A percentile compares a stretch with the other conserved stretches of the same genome.
Evolutionary conservation across 306 rosid genomes (phyloP).

Genomic region (Crotalaria pallida): DNA sequence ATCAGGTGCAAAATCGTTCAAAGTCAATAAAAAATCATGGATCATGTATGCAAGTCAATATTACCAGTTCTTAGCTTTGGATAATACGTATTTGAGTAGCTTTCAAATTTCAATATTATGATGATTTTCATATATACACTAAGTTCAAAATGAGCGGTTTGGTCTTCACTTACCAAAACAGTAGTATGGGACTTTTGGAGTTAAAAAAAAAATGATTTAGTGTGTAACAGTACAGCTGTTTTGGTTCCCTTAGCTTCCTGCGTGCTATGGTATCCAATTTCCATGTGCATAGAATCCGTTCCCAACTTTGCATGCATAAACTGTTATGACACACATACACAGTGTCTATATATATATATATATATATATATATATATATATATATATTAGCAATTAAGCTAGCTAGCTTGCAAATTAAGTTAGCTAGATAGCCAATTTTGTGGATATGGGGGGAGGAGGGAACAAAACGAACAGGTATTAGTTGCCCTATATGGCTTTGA

Average conservation of each 20-base stretch:
- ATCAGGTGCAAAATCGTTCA: not conserved
- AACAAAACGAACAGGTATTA: not conserved
- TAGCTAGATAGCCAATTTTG: not conserved
- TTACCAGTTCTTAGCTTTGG: slow-evolving; percentile 23
- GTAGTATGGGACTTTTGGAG: not conserved
- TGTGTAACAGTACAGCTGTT: slow-evolving; percentile 9
- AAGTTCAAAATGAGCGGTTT: slow-evolving; percentile 28
- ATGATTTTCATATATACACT: not conserved
- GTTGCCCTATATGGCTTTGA: not conserved
- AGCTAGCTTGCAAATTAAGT: not conserved
- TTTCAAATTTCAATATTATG: too few species aligned
- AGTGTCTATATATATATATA: too few species aligned
- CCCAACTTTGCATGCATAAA: slow-evolving; percentile 9
- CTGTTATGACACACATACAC: slow-evolving; percentile 21
- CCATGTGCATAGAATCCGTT: slow-evolving; percentile 15
- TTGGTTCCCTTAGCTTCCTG: slow-evolving; percentile 29
- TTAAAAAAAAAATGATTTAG: slow-evolving; percentile 10
- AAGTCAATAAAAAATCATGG: slow-evolving; percentile 32
- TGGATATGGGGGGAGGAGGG: not conserved
- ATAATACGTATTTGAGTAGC: not conserved
- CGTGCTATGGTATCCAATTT: not conserved
- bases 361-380: too few species aligned
- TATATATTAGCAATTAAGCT: too few species aligned
- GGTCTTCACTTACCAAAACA: slow-evolving; percentile 31
- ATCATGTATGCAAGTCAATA: slow-evolving; percentile 19